Conservation (phyloP, 768 basidiomycete genomes). For the Cystofilobasidium macerans region DNA sequence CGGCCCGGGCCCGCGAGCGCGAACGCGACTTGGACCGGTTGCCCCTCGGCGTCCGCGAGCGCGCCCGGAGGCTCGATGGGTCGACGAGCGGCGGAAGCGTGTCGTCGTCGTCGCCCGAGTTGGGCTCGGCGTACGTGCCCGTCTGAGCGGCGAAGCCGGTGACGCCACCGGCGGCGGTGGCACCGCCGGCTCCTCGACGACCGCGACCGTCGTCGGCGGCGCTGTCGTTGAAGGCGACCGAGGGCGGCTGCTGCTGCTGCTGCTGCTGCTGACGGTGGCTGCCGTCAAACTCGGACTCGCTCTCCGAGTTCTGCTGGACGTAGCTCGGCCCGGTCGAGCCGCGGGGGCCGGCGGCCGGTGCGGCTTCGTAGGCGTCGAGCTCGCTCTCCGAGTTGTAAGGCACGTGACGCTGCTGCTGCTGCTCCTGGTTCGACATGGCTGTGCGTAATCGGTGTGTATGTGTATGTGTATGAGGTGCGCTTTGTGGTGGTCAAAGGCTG, state of each 20-base stretch:
- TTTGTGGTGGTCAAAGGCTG: not conserved
- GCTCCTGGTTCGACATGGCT: not conserved
- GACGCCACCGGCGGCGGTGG: not conserved
- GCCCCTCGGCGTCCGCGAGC: not conserved
- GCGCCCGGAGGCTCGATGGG: not conserved
- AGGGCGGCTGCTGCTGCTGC: no score
- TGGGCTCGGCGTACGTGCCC: not conserved
- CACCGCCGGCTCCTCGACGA: not conserved
- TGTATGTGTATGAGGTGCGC: not conserved
- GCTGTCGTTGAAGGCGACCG: not conserved
- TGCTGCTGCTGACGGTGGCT: no score
- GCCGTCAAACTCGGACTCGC: not conserved
- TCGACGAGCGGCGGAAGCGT: not conserved
- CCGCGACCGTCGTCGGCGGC: not conserved
- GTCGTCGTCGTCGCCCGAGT: constrained; percentile 10
- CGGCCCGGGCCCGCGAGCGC: not conserved
- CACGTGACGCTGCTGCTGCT: constrained; percentile 6
- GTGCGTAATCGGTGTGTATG: not conserved
- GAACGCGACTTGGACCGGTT: not conserved
- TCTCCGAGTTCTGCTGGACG: not conserved
- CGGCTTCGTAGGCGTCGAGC: not conserved
- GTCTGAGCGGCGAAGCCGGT: not conserved
- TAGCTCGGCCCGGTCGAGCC: not conserved
- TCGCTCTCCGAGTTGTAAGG: not conserved
- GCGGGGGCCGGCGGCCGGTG: not conserved